Conservation (phyloP, 2,329 filamentous ascomycete genomes). For the Teratosphaeria gauchensis region DNA sequence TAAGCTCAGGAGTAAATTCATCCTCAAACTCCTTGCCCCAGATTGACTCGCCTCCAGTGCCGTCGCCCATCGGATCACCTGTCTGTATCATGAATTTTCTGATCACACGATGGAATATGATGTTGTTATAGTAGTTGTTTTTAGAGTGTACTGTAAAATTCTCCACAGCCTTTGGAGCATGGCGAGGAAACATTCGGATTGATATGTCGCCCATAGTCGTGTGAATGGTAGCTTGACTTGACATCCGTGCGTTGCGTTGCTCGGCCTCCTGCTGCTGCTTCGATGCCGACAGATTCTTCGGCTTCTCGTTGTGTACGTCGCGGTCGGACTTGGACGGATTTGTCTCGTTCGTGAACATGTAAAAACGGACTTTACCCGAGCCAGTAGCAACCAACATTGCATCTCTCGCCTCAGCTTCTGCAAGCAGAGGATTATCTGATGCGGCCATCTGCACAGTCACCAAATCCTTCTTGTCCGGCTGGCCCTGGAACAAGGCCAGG, state of each 20-base stretch:
- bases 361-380: constrained; percentile 82
- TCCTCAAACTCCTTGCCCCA: constrained; percentile 91
- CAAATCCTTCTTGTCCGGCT: constrained; percentile 85
- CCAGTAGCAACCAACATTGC: constrained; percentile 81
- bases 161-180: constrained; percentile 88
- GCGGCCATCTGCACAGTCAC: constrained; percentile 97
- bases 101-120: constrained; percentile 95
- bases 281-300: constrained; percentile 51
- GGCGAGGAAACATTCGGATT: constrained; percentile 83
- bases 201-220: constrained; percentile 92
- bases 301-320: constrained; percentile 92
- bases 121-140: constrained; percentile 91
- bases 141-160: constrained; percentile 92
- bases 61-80: constrained; percentile 78
- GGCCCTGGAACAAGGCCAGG: constrained; percentile 83
- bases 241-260: constrained; percentile 59
- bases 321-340: constrained; percentile 73
- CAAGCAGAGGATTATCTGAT: constrained; percentile 81
- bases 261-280: constrained; percentile 42
- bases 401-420: constrained; percentile 83
- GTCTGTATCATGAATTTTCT: constrained; percentile 96
- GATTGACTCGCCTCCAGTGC: constrained; percentile 82
- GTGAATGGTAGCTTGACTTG: constrained; percentile 74
- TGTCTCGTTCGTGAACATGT: constrained; percentile 92
- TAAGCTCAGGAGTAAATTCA: constrained; percentile 72